Evolutionary conservation across 495 filamentous ascomycete genomes (phyloP), one percentile per base, ranked within the genome.

Genomic region (Geopyxis carbonaria): DNA sequence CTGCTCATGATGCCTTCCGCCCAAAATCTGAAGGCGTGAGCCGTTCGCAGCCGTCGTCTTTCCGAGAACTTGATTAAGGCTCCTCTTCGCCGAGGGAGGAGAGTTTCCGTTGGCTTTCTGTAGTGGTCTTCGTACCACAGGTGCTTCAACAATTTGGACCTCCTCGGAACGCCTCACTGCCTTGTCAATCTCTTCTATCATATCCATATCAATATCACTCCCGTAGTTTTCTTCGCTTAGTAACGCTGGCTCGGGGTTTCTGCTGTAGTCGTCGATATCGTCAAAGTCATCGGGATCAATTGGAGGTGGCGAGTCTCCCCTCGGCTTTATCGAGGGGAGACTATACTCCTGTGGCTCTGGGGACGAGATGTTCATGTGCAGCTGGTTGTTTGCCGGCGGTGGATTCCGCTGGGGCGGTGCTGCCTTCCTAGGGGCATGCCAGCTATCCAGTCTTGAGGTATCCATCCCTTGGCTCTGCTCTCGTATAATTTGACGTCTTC

Each of bases 151-250:
- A 5, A 30, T 15, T 3, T 39, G 48, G 1, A 43, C 32, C 4
- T 53, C 50, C 20, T 53, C 13, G 34, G 51, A 16, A 53, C 44
- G 18, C 47, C 28, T 19, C 52, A 34, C 14, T 40, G 42, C 11
- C 7, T 9, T 36, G 18, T 43, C 31, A 14, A 31, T 30, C 14
- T 38, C 47, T 21, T 44, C 44, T 14, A 51, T 23, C 19, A 38
- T 35, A 2, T 40, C 45, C 11, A 40, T 29, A 28, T 50, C 37
- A 30, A 55, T 43, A 39, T 55, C 52, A 22, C 43, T 51, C 6
- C 52, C 52, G 31, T 51, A 55, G 3, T n/a, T 3, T 11, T 37
- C 21, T 25, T 55, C 42, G 5, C 51, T 55, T 39, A 47, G 52
- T 18, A 55, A 14, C n/a, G 36, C 51, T 5, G 52, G 52, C n/a